Conservation (phyloP, 352 stramenopile genomes). For the Pythium oligandrum region DNA sequence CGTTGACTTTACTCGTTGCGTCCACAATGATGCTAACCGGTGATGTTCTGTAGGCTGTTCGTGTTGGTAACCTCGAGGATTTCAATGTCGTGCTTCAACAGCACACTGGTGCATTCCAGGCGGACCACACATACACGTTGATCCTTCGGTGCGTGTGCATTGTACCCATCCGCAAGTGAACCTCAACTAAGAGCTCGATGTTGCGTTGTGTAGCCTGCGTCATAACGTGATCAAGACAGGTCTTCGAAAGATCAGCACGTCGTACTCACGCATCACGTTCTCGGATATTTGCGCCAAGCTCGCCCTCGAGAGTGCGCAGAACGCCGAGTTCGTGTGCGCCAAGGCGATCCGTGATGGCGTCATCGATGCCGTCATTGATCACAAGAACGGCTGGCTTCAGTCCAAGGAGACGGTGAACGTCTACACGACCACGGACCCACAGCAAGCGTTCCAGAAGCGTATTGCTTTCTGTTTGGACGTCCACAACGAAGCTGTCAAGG, state of each 20-base stretch:
- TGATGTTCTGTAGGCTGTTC: constrained; percentile 78
- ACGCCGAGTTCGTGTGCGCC: constrained; percentile 96
- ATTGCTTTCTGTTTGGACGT: constrained; percentile 99
- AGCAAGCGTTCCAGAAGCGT: constrained; percentile 94
- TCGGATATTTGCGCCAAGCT: constrained; percentile 93
- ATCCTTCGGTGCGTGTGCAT: constrained; percentile 82
- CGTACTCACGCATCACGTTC: constrained; percentile 91
- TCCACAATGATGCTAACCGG: neutral
- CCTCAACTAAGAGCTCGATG: neutral
- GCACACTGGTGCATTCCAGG: constrained; percentile 83
- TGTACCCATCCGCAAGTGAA: neutral
- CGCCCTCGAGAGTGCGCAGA: constrained; percentile 88
- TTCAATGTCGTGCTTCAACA: constrained; percentile 91
- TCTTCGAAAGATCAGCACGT: constrained; percentile 95
- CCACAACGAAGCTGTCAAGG: constrained; percentile 97
- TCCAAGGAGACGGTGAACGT: constrained; percentile 85
- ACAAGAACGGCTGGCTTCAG: constrained; percentile 92
- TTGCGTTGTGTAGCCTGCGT: constrained; percentile 58
- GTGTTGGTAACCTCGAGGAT: constrained; percentile 93
- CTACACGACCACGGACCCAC: constrained; percentile 92
- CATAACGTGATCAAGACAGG: constrained; percentile 99
- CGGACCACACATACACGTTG: constrained; percentile 95
- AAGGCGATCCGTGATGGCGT: constrained; percentile 98
- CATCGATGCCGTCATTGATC: constrained; percentile 97
- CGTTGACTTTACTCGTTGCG: constrained; percentile 2